These are phyloP conservation scores for Cryptococcus sp. DNA, from an alignment of 1,284 basidiomycete species.

Conservation along the genomic window DNA sequence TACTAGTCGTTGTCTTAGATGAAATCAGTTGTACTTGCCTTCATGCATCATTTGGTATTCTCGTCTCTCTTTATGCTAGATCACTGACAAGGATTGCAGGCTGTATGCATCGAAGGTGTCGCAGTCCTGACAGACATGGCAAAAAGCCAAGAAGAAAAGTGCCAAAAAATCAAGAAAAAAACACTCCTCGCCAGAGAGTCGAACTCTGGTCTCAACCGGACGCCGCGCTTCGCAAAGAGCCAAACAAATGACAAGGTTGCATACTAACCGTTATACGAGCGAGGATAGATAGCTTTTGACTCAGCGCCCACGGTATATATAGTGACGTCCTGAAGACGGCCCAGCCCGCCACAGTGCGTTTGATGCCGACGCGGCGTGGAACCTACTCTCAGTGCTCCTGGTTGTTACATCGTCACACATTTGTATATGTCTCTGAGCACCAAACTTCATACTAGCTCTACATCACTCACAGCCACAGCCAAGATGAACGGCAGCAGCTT, in stretches of 20 bases:
- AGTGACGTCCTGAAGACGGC: neutral
- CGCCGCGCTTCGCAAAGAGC: neutral
- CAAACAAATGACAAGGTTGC: conserved; percentile 26
- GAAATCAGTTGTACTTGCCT: too few relatives aligned
- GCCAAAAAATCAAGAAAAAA: conserved; percentile 13
- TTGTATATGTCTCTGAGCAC: too few relatives aligned
- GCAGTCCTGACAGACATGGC: too few relatives aligned
- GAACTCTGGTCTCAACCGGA: conserved; percentile 32
- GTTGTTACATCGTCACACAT: neutral
- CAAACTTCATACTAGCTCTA: neutral
- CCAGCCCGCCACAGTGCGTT: conserved; percentile 5
- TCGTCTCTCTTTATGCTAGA: too few relatives aligned
- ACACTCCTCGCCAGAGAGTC: conserved; percentile 32
- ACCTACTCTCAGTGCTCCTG: conserved; percentile 3
- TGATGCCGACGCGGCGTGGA: conserved; percentile 19
- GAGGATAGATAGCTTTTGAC: conserved; percentile 13
- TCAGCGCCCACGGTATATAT: neutral
- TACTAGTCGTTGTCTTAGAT: conserved; percentile 4
- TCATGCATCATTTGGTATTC: too few relatives aligned
- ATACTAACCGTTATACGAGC: conserved; percentile 40
- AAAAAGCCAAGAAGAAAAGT: too few relatives aligned
- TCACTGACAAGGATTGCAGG: too few relatives aligned
- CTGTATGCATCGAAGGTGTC: too few relatives aligned
- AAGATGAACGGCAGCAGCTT: conserved; percentile 51
- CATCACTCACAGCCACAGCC: conserved; percentile 1